Percentiles rank a stretch among this genome's conserved stretches.
phyloP scores from a whole-genome alignment of 306 rosid species.

The Prunus mongolica region DNA sequence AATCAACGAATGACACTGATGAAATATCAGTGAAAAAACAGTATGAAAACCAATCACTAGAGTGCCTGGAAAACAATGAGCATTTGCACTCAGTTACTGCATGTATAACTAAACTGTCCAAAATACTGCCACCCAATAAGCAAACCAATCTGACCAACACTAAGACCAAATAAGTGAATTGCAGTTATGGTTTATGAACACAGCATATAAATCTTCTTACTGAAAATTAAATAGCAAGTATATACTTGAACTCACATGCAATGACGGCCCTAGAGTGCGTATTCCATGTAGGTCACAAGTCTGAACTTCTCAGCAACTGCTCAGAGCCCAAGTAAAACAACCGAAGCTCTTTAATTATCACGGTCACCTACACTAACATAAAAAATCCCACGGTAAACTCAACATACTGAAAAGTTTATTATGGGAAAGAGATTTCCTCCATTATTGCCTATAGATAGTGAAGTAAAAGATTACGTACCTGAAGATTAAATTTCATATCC shows the following conservation, averaged over 20 bases:
- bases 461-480: constrained; percentile 24
- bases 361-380: constrained; percentile 14
- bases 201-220: background rate
- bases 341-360: constrained; percentile 1
- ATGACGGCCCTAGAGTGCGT: background rate
- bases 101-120: background rate
- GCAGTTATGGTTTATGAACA: background rate
- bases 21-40: background rate
- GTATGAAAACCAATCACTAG: background rate
- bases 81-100: background rate
- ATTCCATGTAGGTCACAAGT: background rate
- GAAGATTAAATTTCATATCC: background rate
- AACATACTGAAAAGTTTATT: background rate
- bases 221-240: background rate
- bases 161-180: background rate
- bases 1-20: background rate
- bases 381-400: constrained; percentile 9
- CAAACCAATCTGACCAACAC: background rate
- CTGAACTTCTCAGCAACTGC: constrained; percentile 11
- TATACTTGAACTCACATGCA: background rate
- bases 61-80: background rate
- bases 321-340: constrained; percentile 2
- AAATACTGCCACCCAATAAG: background rate
- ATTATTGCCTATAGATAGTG: constrained; percentile 1
- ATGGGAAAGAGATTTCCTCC: constrained; percentile 3